These are phyloP conservation scores for Biscogniauxia mediterranea DNA, from an alignment of 2,329 filamentous ascomycete genomes.

Conservation along the genomic window DNA sequence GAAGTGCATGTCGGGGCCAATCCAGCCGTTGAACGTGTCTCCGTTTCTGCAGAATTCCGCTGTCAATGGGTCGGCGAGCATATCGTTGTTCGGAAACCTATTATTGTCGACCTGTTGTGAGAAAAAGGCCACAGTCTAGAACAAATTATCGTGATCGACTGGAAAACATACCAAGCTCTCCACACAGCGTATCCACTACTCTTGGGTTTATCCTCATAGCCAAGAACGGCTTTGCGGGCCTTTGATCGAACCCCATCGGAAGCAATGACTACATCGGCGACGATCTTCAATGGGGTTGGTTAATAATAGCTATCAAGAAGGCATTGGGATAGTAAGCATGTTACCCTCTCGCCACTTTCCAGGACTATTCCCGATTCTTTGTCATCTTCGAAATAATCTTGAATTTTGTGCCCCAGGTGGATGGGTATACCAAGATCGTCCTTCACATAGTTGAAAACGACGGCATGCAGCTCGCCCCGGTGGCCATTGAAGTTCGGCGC, in stretches of 20 bases:
- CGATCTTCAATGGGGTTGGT: constrained; percentile 28
- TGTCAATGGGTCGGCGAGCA: constrained; percentile 51
- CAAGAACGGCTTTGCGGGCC: constrained; percentile 49
- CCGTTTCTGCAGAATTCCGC: constrained; percentile 54
- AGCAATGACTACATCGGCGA: constrained; percentile 51
- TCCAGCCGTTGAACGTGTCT: constrained; percentile 59
- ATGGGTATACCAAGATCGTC: constrained; percentile 56
- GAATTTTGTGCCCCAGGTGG: constrained; percentile 49
- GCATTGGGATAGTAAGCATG: not conserved
- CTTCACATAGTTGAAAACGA: constrained; percentile 57
- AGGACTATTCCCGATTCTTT: constrained; percentile 50
- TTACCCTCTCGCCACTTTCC: constrained; percentile 44
- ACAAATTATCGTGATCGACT: not conserved
- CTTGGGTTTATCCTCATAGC: constrained; percentile 50
- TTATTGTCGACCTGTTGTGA: not conserved
- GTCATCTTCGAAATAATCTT: constrained; percentile 54
- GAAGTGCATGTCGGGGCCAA: constrained; percentile 56
- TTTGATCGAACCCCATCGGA: constrained; percentile 55
- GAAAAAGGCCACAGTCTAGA: not conserved
- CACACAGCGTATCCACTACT: constrained; percentile 52
- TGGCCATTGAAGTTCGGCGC: constrained; percentile 60
- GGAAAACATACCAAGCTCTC: constrained; percentile 47
- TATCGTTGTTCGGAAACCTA: constrained; percentile 49
- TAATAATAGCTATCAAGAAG: not conserved
- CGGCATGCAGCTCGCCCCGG: constrained; percentile 57